Evolutionary conservation across 805 yeast genomes (phyloP).

Genomic region (Starmerella tilneyi): DNA sequence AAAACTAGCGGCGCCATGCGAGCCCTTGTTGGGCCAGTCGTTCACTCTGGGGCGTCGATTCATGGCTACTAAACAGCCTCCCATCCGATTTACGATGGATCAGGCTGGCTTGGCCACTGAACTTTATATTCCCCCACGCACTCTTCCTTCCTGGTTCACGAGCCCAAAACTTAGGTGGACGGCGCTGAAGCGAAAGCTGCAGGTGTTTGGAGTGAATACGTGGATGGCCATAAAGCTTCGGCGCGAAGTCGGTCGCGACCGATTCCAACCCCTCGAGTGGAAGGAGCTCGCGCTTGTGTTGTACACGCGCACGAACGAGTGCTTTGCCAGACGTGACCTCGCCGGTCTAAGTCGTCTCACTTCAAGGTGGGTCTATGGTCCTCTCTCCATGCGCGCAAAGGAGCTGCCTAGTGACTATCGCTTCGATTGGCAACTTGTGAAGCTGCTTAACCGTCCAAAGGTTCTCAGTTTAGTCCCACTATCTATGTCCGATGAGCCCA

Average conservation of each 20-base stretch:
- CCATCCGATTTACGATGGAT: slow-evolving; percentile 24
- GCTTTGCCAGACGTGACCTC: slow-evolving; percentile 57
- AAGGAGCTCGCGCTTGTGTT: slow-evolving; percentile 72
- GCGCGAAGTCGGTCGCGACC: slow-evolving; percentile 24
- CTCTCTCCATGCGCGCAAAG: slow-evolving; percentile 43
- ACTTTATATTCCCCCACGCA: slow-evolving; percentile 34
- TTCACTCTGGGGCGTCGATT: neutral
- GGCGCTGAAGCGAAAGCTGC: slow-evolving; percentile 24
- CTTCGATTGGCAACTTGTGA: slow-evolving; percentile 67
- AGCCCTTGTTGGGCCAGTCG: neutral
- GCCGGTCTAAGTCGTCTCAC: slow-evolving; percentile 38
- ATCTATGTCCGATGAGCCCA: slow-evolving; percentile 46
- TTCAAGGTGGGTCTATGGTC: slow-evolving; percentile 54
- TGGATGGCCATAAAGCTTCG: slow-evolving; percentile 27
- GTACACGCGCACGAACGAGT: slow-evolving; percentile 67
- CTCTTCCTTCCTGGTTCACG: slow-evolving; percentile 25
- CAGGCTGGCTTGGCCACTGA: slow-evolving; percentile 27
- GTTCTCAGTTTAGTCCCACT: slow-evolving; percentile 59
- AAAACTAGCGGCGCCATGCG: neutral
- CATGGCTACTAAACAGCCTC: slow-evolving; percentile 16
- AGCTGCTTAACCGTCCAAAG: slow-evolving; percentile 62
- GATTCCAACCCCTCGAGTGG: slow-evolving; percentile 52
- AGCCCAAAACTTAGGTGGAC: slow-evolving; percentile 25
- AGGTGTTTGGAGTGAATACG: slow-evolving; percentile 25
- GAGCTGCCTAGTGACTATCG: slow-evolving; percentile 48